These are phyloP conservation scores for Cylindrodendrum hubeiense DNA, from an alignment of 2,329 filamentous ascomycete species.

Conservation along the genomic window DNA sequence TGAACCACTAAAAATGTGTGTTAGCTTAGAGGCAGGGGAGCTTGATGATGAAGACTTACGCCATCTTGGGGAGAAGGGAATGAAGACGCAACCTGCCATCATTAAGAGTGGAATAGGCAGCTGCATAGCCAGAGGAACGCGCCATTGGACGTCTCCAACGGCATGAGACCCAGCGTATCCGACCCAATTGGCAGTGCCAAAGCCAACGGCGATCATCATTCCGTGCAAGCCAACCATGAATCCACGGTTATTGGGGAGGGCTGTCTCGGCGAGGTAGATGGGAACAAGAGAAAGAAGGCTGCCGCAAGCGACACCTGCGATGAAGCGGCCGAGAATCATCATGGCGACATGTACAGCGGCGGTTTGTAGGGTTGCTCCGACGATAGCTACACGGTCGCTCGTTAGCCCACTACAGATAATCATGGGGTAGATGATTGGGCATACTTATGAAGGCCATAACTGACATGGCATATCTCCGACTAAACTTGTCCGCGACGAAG, in stretches of 20 bases:
- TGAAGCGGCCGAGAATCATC: slow-evolving; percentile 54
- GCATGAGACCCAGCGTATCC: slow-evolving; percentile 48
- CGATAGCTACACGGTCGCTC: too few species aligned
- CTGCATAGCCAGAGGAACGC: slow-evolving; percentile 51
- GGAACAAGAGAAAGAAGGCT: slow-evolving; percentile 43
- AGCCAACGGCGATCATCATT: slow-evolving; percentile 36
- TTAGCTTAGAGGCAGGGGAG: slow-evolving; percentile 25
- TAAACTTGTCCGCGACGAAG: too few species aligned
- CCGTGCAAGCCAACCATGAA: slow-evolving; percentile 54
- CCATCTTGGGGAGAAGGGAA: too few species aligned
- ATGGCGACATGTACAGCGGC: too few species aligned
- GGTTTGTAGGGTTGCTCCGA: too few species aligned
- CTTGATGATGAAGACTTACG: too few species aligned
- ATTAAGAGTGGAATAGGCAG: too few species aligned
- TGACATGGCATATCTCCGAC: too few species aligned
- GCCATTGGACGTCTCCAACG: slow-evolving; percentile 47
- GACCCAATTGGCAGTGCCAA: slow-evolving; percentile 35
- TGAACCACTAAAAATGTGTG: slow-evolving; percentile 1
- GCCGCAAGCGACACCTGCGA: slow-evolving; percentile 56
- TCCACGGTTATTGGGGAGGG: slow-evolving; percentile 56
- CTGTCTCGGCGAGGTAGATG: slow-evolving; percentile 55
- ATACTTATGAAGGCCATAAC: too few species aligned
- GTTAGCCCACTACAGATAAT: too few species aligned
- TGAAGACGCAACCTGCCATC: too few species aligned
- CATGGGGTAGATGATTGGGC: too few species aligned